Conservation (phyloP, 208 protist species). For the Leptomonas pyrrhocoris region DNA sequence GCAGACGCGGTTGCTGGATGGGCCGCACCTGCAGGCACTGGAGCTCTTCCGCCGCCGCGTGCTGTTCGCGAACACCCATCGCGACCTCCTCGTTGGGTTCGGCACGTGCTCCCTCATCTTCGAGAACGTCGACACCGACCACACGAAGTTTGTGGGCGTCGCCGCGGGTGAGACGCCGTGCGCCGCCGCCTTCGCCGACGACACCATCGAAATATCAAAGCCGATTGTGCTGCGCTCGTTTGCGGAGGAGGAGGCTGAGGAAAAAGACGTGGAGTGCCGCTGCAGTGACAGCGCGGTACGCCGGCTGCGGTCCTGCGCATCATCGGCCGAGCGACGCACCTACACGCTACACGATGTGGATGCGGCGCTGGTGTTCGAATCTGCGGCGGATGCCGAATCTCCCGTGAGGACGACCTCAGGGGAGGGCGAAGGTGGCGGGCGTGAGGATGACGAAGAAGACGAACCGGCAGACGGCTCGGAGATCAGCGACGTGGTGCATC, state of each 20-base stretch:
- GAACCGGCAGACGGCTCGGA: not conserved
- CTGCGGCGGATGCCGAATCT: not conserved
- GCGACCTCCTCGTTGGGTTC: constrained; percentile 77
- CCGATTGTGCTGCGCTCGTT: constrained; percentile 44
- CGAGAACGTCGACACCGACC: constrained; percentile 41
- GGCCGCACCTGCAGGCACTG: constrained; percentile 47
- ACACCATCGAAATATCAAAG: constrained; percentile 40
- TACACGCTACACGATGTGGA: constrained; percentile 9
- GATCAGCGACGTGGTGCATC: not conserved
- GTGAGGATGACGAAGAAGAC: not conserved
- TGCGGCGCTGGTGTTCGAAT: too few relatives aligned
- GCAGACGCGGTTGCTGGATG: constrained; percentile 47
- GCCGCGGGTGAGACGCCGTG: constrained; percentile 25
- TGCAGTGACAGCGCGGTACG: not conserved
- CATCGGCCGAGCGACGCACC: not conserved
- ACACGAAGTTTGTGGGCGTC: constrained; percentile 41
- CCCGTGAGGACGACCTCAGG: not conserved
- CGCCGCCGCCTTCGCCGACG: constrained; percentile 52
- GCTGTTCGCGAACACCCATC: constrained; percentile 72
- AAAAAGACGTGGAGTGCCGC: not conserved
- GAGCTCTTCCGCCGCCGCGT: constrained; percentile 57
- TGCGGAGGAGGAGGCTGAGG: constrained; percentile 10
- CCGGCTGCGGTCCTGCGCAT: not conserved
- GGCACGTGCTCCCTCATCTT: constrained; percentile 66
- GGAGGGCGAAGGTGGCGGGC: not conserved